Percentiles rank a stretch among this genome's conserved stretches.
Evolutionary conservation across 768 basidiomycete species (phyloP).

Genomic region (Lentinula raphanica): DNA sequence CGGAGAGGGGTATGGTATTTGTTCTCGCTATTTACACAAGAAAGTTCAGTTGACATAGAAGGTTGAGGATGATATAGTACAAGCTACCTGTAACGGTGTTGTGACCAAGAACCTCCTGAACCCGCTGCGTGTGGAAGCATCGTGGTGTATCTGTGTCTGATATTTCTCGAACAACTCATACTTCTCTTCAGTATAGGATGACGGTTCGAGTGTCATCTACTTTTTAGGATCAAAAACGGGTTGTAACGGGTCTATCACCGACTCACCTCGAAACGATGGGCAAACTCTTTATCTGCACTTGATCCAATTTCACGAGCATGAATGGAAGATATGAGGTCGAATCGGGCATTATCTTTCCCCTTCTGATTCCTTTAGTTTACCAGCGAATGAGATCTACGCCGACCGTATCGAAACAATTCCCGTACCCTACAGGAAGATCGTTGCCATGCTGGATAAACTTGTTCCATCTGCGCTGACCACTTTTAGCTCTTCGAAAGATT

Average conservation of each 20-base stretch:
- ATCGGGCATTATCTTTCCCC: conserved; percentile 24
- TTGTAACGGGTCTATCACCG: neutral
- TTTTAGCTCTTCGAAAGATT: neutral
- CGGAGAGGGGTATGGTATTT: conserved; percentile 50
- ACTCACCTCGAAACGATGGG: conserved; percentile 59
- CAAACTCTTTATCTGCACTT: conserved; percentile 21
- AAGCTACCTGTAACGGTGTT: conserved; percentile 63
- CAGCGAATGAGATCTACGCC: no score
- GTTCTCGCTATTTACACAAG: conserved; percentile 50
- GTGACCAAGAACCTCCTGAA: conserved; percentile 79
- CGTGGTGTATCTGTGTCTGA: conserved; percentile 74
- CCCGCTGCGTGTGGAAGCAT: conserved; percentile 42
- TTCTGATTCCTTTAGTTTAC: conserved; percentile 15
- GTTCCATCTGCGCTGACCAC: conserved; percentile 55
- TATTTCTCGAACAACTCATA: conserved; percentile 73
- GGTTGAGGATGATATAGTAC: neutral
- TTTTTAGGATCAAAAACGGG: neutral
- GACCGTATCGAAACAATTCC: no score
- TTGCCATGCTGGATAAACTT: conserved; percentile 52
- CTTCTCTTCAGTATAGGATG: conserved; percentile 76
- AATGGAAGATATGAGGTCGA: conserved; percentile 42
- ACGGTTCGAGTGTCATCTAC: conserved; percentile 72
- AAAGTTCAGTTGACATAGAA: no score
- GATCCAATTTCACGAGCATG: conserved; percentile 50
- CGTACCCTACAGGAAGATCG: conserved; percentile 15